These are phyloP conservation scores for Leptosphaerulina australis DNA, from an alignment of 2,329 filamentous ascomycete genomes.

Conservation along the genomic window DNA sequence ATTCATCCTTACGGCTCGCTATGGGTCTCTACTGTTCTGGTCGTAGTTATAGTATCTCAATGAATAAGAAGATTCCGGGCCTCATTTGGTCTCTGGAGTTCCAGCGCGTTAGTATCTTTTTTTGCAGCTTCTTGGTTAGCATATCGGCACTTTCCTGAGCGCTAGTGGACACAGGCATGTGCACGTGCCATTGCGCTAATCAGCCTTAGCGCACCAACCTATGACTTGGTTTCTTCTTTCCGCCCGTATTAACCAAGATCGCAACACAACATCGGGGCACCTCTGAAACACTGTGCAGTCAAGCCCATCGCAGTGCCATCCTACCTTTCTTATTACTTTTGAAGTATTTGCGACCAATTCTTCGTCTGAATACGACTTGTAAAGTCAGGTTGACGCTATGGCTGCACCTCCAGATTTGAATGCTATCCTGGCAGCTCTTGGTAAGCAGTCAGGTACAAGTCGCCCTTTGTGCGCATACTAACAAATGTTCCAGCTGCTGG, in stretches of 20 bases:
- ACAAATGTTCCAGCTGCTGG: conserved; percentile 51
- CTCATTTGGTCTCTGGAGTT: not conserved
- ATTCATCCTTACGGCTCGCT: not conserved
- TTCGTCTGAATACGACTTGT: not conserved
- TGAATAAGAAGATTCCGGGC: not conserved
- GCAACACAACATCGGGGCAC: conserved; percentile 23
- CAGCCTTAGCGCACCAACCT: conserved; percentile 3
- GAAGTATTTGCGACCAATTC: conserved; percentile 3
- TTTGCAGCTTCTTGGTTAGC: not conserved
- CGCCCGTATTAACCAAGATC: conserved; percentile 17
- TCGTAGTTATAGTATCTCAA: conserved; percentile 8
- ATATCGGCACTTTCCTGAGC: not conserved
- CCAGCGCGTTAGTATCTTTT: not conserved
- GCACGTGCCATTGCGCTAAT: conserved; percentile 13
- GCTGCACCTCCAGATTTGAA: conserved; percentile 47
- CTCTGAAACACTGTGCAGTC: conserved; percentile 13
- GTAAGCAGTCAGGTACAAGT: conserved; percentile 31
- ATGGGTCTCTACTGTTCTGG: not conserved
- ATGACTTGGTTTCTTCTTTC: conserved; percentile 23
- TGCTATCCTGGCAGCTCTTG: conserved; percentile 48
- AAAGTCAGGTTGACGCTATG: conserved; percentile 32
- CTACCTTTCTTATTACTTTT: not conserved
- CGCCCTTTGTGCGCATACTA: conserved; percentile 7
- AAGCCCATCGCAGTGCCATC: conserved; percentile 7
- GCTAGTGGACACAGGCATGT: conserved; percentile 8